Evolutionary conservation across 2,329 filamentous ascomycete species (phyloP), one percentile per base, ranked within the genome.

Genomic region (Paracoccidioides lutzii): DNA sequence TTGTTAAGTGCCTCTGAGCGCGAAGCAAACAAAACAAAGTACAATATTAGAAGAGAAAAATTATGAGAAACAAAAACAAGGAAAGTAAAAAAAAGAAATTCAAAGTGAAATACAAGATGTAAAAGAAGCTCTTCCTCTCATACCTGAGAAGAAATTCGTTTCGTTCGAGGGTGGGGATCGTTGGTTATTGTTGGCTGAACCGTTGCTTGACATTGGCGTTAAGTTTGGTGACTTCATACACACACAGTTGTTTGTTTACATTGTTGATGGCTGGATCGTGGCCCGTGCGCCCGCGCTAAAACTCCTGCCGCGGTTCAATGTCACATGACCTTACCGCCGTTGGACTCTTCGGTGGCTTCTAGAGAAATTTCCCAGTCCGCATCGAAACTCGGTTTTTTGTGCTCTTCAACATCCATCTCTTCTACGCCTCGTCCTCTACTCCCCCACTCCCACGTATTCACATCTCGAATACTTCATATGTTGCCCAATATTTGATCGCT

Each of bases 181-280:
- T 12, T 8, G 42, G 42, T 15, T 8, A 22, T 22, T 35, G 44
- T 6, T 33, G 28, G 22, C 2, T 22, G 28, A 32, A 32, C 33
- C 5, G 44, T 33, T 46, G 49, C n/a, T 52, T 52, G 49, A 41
- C n/a, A 3, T 9, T 15, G 35, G 7, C 2, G 37, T 9, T 9
- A 12, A 51, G 9, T 7, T 9, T n/a, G 41, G 33, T 52, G 49
- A 40, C 35, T 41, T 42, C 49, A 52, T 52, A n/a, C 35, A n/a
- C 35, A 8, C 35, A 2, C 33, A 14, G 51, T 22, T 53, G 52
- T 53, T 53, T 53, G 52, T 53, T 53, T 53, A 53, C 52, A 22
- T 37, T 38, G 14, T 22, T 37, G 22, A 5, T 41, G 30, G n/a
- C 30, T 10, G 22, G 37, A 15, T 28, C 22, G 9, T 53, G 52